Conservation (phyloP, 1,284 basidiomycete genomes). For the Athelia psychrophila region DNA sequence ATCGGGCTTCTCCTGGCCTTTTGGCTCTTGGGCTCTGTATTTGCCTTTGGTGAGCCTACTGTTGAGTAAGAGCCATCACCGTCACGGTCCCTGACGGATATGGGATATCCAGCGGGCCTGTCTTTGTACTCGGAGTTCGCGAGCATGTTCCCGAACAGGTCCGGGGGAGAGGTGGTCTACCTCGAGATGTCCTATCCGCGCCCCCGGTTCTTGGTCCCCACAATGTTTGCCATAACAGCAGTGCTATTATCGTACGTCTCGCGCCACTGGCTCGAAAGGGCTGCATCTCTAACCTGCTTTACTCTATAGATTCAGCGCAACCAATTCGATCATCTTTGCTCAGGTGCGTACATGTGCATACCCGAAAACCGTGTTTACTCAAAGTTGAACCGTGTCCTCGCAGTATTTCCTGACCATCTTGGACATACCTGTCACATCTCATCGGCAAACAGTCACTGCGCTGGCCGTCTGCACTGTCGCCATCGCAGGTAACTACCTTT, state of each 20-base stretch:
- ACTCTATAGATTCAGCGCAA: constrained; percentile 18
- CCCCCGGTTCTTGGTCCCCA: constrained; percentile 26
- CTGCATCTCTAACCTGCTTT: neutral
- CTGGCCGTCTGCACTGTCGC: constrained; percentile 20
- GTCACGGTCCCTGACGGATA: neutral
- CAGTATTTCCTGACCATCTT: constrained; percentile 22
- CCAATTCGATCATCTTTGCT: constrained; percentile 19
- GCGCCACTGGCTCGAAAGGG: neutral
- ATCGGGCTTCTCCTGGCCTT: constrained; percentile 39
- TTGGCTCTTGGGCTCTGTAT: constrained; percentile 39
- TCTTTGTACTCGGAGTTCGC: constrained; percentile 23
- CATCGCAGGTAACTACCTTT: constrained; percentile 13
- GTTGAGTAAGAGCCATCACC: too few species aligned
- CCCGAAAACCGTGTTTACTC: too few species aligned
- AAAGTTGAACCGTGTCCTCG: too few species aligned
- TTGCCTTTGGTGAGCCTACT: constrained; percentile 28
- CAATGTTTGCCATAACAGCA: constrained; percentile 40
- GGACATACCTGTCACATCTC: constrained; percentile 16
- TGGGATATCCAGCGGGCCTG: constrained; percentile 19
- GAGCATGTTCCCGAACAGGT: constrained; percentile 40
- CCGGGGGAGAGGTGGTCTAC: constrained; percentile 46
- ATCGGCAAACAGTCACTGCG: constrained; percentile 20
- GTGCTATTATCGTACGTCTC: constrained; percentile 33
- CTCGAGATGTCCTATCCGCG: constrained; percentile 31
- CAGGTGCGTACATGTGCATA: constrained; percentile 1